These are phyloP conservation scores for Globisporangium nunn DNA, from an alignment of 352 stramenopile species.

Conservation along the genomic window DNA sequence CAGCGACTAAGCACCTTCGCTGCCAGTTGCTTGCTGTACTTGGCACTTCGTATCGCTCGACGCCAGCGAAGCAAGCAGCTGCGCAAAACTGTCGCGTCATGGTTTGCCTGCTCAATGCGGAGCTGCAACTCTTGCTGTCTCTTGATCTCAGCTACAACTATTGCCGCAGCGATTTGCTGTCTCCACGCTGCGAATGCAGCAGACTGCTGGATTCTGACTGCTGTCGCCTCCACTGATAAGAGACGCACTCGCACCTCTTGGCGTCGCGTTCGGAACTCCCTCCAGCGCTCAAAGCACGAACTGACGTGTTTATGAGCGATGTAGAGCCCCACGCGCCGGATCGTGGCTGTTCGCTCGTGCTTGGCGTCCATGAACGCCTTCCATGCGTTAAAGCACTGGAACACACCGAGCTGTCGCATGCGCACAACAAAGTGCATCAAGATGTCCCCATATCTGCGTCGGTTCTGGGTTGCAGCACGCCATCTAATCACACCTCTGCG, in stretches of 20 bases:
- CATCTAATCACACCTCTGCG: constrained; percentile 4
- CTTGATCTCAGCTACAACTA: constrained; percentile 8
- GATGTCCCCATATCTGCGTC: neutral
- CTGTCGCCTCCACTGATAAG: neutral
- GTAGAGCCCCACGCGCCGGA: constrained; percentile 21
- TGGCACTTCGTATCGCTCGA: constrained; percentile 4
- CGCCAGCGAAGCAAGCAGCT: constrained; percentile 23
- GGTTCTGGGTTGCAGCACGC: constrained; percentile 1
- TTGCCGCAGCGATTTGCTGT: constrained; percentile 6
- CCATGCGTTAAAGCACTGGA: constrained; percentile 53
- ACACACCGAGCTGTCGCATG: constrained; percentile 28
- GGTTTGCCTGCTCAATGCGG: constrained; percentile 17
- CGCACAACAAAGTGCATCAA: constrained; percentile 3
- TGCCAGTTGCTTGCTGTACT: constrained; percentile 6
- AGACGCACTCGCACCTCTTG: neutral
- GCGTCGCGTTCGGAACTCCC: constrained; percentile 1
- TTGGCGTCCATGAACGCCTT: constrained; percentile 12
- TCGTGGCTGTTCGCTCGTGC: constrained; percentile 18
- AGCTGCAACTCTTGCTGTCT: constrained; percentile 19
- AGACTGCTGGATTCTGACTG: neutral
- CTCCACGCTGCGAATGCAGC: constrained; percentile 11
- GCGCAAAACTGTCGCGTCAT: constrained; percentile 15
- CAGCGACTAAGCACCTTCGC: constrained; percentile 17
- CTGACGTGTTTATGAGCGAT: constrained; percentile 24
- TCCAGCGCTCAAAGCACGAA: constrained; percentile 17